Percentiles rank a stretch among this genome's conserved stretches.
Evolutionary conservation across 176 grass and related monocot genomes (phyloP).

Genomic region (Triticum dicoccoides): DNA sequence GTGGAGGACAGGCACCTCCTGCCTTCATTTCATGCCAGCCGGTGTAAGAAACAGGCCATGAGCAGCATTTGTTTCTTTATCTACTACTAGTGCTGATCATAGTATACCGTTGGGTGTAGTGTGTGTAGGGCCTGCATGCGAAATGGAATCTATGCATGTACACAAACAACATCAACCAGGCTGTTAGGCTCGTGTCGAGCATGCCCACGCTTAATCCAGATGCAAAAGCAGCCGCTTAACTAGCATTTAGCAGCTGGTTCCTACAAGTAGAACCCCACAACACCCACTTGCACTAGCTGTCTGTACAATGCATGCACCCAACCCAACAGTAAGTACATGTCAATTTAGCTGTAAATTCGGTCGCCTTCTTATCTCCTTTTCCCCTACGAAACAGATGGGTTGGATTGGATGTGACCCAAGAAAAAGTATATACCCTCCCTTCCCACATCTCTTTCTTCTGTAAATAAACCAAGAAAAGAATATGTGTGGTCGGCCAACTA

Average conservation of each 20-base stretch:
- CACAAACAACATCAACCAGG: slow-evolving; percentile 24
- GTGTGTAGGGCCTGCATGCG: background rate
- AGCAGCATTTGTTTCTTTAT: slow-evolving; percentile 15
- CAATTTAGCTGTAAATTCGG: slow-evolving; percentile 44
- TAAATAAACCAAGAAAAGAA: slow-evolving; percentile 8
- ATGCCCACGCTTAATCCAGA: slow-evolving; percentile 30
- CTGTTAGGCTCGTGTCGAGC: slow-evolving; percentile 8
- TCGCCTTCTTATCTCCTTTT: background rate
- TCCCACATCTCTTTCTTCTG: background rate
- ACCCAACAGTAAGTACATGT: slow-evolving; percentile 13
- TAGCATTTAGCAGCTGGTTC: slow-evolving; percentile 35
- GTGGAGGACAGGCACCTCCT: background rate
- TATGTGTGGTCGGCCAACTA: slow-evolving; percentile 12
- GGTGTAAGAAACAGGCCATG: slow-evolving; percentile 13
- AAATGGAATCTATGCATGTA: slow-evolving; percentile 37
- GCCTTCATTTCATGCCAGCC: background rate
- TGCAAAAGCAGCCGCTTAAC: slow-evolving; percentile 34
- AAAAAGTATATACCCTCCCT: slow-evolving; percentile 32
- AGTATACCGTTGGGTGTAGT: slow-evolving; percentile 15
- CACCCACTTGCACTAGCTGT: slow-evolving; percentile 17
- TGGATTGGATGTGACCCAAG: slow-evolving; percentile 35
- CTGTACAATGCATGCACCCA: slow-evolving; percentile 10
- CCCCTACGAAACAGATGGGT: slow-evolving; percentile 14
- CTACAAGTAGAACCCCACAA: slow-evolving; percentile 30
- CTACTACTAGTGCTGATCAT: background rate